Conservation (phyloP, 768 basidiomycete species). For the Termitomyces sp. region DNA sequence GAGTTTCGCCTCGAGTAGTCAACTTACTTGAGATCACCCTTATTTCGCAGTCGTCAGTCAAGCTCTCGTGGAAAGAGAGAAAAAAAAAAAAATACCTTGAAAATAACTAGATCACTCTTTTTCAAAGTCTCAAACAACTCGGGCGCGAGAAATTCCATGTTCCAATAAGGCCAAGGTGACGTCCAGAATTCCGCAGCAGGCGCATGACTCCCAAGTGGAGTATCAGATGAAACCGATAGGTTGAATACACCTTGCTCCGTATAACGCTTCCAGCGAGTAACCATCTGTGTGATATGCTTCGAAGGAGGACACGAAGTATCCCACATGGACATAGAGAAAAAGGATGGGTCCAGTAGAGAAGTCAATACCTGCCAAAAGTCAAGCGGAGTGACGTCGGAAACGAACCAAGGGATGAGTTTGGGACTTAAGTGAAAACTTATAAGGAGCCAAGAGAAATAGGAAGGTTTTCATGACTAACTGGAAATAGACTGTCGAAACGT, state of each 20-base stretch:
- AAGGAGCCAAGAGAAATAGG: background rate
- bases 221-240: constrained; percentile 61
- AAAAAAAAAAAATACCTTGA: constrained; percentile 52
- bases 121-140: constrained; percentile 46
- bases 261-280: constrained; percentile 66
- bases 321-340: constrained; percentile 39
- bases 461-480: constrained; percentile 51
- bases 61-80: background rate
- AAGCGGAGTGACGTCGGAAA: constrained; percentile 85
- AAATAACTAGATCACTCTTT: constrained; percentile 66
- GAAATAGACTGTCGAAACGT: constrained; percentile 77
- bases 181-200: constrained; percentile 58
- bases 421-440: constrained; percentile 46
- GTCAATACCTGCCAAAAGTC: constrained; percentile 67
- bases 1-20: background rate
- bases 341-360: constrained; percentile 55
- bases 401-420: constrained; percentile 96
- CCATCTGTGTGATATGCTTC: constrained; percentile 52
- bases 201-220: constrained; percentile 42
- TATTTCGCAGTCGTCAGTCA: background rate
- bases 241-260: constrained; percentile 65
- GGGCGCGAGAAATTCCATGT: constrained; percentile 51
- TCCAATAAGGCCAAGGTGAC: constrained; percentile 69
- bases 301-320: constrained; percentile 4
- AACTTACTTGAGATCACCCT: constrained; percentile 89